phyloP scores from a whole-genome alignment of 2,329 filamentous ascomycete species.

The Mycosphaerelloides madeirae region DNA sequence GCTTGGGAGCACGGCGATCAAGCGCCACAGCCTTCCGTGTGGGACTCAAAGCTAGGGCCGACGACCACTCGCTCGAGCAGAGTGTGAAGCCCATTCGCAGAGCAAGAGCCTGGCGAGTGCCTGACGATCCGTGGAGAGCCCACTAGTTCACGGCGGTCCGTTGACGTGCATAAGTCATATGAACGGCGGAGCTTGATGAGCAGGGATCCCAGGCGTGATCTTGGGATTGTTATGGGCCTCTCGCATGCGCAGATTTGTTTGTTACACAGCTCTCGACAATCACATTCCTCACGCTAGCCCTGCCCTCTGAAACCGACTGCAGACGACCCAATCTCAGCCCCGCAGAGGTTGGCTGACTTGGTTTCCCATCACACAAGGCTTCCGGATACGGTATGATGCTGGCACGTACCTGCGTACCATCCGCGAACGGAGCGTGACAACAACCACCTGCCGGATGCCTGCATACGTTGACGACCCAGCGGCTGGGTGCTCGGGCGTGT shows the following conservation, averaged over 20 bases:
- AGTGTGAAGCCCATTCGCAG: too few relatives aligned
- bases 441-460: conserved; percentile 26
- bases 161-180: conserved; percentile 28
- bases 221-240: conserved; percentile 10
- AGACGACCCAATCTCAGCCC: conserved; percentile 8
- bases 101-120: conserved; percentile 13
- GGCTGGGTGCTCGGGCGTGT: conserved; percentile 22
- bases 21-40: conserved; percentile 31
- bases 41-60: conserved; percentile 24
- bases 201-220: conserved; percentile 18
- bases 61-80: conserved; percentile 16
- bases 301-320: conserved; percentile 20
- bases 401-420: conserved; percentile 28
- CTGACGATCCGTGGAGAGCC: conserved; percentile 13
- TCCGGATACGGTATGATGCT: conserved; percentile 17
- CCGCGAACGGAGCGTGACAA: conserved; percentile 32
- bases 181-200: conserved; percentile 18
- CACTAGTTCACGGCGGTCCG: conserved; percentile 19
- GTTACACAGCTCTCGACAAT: conserved; percentile 19
- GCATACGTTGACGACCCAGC: conserved; percentile 25
- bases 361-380: conserved; percentile 8
- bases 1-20: conserved; percentile 25
- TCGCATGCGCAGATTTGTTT: conserved; percentile 15
- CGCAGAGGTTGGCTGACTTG: conserved; percentile 9
- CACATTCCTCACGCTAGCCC: conserved; percentile 27